Base-by-base conservation (phyloP, 139 green algal genomes). In the Coelastrella sp. region DNA sequence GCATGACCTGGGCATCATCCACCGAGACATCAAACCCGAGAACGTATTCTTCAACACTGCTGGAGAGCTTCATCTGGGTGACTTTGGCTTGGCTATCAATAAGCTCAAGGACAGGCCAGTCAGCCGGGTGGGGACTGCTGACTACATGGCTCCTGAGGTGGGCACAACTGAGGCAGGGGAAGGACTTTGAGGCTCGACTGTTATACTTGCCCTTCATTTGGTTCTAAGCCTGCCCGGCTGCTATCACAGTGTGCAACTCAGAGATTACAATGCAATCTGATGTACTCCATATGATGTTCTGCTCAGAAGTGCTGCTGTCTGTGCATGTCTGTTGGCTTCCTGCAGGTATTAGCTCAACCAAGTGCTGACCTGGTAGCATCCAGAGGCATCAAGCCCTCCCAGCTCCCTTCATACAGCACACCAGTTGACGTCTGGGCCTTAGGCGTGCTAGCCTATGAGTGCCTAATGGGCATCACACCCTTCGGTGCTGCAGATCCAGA, bases 91-190 rank as follows among this genome's bases (percentile, higher is more conserved):
- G 7, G 92, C 87, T 60, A 95, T 97, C 60, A 91, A 92, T 61
- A 56, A 90, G 0, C 81, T 80, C 16, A 80, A 94, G 20, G 95
- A 97, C 73, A 89, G 94, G 47, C 92, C 95, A 1, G 92, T 95
- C 7, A 96, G 92, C 7, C 77, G 95, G 3, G 93, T 91, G 3
- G 95, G 95, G 13, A 97, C 94, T 3, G 85, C 94, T 7, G 95
- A 97, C 85, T 96, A 96, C 91, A 97, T 97, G 95, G 93, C 92
- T 2, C 94, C 95, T n/a, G 95, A 96, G 91, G 91, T 94, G 54
- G 78, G 66, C 47, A 32, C 5, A 20, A 22, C 74, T 58, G n/a
- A 10, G 17, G 7, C 14, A 77, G 71, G 71, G 14, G 10, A 68
- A 68, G 10, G 61, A 68, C 7, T 7, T 7, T 10, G 7, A 10